phyloP scores from a whole-genome alignment of 208 protist genomes.

The Eutreptiella sp. region DNA sequence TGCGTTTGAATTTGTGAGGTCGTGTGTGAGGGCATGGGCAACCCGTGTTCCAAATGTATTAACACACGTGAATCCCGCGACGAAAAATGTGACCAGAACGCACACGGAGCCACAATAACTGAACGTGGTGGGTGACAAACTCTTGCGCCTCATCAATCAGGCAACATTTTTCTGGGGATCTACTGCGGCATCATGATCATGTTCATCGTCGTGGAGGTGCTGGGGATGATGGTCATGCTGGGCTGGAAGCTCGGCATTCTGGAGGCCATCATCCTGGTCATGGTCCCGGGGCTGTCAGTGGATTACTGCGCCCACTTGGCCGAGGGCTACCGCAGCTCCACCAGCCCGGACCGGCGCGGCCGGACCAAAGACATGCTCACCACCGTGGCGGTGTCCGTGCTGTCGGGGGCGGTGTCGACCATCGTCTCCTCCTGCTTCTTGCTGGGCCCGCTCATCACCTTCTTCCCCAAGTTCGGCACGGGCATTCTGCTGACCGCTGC shows the following conservation, averaged over 20 bases:
- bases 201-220: neutral
- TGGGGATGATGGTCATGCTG: neutral
- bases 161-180: neutral
- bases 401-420: neutral
- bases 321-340: neutral
- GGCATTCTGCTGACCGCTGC: neutral
- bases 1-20: too few relatives aligned
- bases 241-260: conserved; percentile 8
- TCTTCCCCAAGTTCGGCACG: conserved; percentile 5
- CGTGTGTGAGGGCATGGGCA: too few relatives aligned
- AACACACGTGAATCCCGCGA: too few relatives aligned
- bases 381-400: neutral
- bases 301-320: conserved; percentile 3
- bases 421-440: neutral
- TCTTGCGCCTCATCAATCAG: too few relatives aligned
- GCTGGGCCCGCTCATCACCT: neutral
- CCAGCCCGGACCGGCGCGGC: neutral
- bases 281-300: conserved; percentile 13
- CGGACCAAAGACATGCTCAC: conserved; percentile 3
- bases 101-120: too few relatives aligned
- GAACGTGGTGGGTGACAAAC: too few relatives aligned
- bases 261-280: neutral
- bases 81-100: too few relatives aligned
- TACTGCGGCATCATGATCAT: conserved; percentile 2
- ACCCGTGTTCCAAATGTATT: too few relatives aligned